phyloP scores from a whole-genome alignment of 176 grass and related monocot genomes.

The Triticum monococcum region DNA sequence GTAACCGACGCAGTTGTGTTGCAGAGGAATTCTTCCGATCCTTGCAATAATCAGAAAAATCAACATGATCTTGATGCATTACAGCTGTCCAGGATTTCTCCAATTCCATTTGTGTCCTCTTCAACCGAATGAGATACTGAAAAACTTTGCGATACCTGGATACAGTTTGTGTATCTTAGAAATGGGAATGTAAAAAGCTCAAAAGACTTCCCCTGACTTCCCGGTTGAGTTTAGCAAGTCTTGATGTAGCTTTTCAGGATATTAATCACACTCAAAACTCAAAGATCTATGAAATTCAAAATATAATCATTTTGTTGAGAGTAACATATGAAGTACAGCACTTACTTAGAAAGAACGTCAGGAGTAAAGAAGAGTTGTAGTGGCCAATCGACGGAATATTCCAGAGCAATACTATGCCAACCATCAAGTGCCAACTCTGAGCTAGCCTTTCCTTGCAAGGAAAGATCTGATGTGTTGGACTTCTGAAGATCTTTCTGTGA shows the following conservation, averaged over 20 bases:
- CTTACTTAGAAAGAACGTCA: constrained; percentile 95
- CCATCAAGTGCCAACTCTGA: constrained; percentile 82
- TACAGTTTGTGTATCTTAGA: constrained; percentile 26
- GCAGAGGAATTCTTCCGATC: constrained; percentile 61
- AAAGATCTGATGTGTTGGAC: constrained; percentile 47
- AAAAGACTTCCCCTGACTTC: neutral
- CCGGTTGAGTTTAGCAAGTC: too few species aligned
- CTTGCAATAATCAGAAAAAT: constrained; percentile 87
- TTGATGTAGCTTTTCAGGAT: too few species aligned
- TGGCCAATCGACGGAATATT: constrained; percentile 94
- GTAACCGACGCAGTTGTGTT: constrained; percentile 51
- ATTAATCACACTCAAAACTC: neutral
- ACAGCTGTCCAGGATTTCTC: constrained; percentile 98
- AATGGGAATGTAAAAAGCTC: constrained; percentile 11
- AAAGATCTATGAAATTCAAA: neutral
- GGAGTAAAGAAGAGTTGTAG: constrained; percentile 97
- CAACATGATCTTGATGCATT: constrained; percentile 96
- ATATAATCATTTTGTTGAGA: neutral
- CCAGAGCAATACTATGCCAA: constrained; percentile 87
- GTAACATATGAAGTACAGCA: constrained; percentile 17
- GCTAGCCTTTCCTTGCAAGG: constrained; percentile 57
- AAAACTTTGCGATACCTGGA: constrained; percentile 95
- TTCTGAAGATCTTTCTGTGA: constrained; percentile 67
- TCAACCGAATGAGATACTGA: constrained; percentile 91
- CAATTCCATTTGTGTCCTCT: constrained; percentile 98